Evolutionary conservation across 2,329 filamentous ascomycete species (phyloP), one percentile per base, ranked within the genome.

Genomic region (Penicillium frequentans): DNA sequence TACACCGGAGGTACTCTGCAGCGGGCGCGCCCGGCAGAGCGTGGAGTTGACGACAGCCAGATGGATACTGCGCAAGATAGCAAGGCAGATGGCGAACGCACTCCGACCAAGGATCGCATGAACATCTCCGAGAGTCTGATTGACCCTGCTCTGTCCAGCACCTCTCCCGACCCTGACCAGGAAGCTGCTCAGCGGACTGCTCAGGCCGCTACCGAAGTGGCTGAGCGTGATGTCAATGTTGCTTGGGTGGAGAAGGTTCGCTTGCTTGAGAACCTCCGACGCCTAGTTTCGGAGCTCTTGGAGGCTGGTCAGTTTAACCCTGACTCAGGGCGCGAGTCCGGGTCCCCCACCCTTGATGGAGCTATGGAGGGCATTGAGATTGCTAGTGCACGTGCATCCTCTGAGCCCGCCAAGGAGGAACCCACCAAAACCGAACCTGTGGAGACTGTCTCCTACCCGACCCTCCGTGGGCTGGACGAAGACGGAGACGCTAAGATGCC

Each of bases 201-300:
- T 3, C 70, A 73, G 54, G 70, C 72, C 1, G 73, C 74, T 27
- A 74, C 74, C 1, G 75, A 77, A 49, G 73, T 75, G 42, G 72
- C 73, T 1, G 74, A 75, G 57, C 72, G 71, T 3, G 70, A 70
- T 43, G 79, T 64, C 52, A 66, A 81, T 39, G 81, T 84, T 59
- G 79, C 83, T 61, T 88, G 85, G 85, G 81, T 87, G 10, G 83
- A 86, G 69, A 86, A 86, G 71, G 84, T 86, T 54, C 82, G 85
- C n/a, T 79, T 85, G 10, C 83, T 88, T 29, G 85, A 87, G 72
- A 78, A 80, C 50, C 77, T 88, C 35, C 79, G 85, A 44, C 79
- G 80, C 21, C 83, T 82, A 70, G 79, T 87, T 63, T 80, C 81
- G 54, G 79, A 82, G 49, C 77, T 82, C 52, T 74, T 88, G 23